phyloP scores from a whole-genome alignment of 192 early-diverging fungal species.

The Backusella tarrabulga region DNA sequence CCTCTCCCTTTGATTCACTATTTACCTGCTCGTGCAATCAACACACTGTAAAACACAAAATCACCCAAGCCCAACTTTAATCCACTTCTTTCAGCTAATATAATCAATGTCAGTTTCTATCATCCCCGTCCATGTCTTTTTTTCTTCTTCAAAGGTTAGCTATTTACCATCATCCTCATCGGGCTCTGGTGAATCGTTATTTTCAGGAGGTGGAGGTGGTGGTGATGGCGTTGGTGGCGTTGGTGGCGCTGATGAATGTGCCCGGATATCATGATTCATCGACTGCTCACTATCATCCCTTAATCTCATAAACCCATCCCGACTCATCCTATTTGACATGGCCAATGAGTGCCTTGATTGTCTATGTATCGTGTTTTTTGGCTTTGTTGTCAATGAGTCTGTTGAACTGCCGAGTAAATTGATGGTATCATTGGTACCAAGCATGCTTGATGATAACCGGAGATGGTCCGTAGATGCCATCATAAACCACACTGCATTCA shows the following conservation, averaged over 20 bases:
- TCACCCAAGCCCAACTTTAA: slow-evolving; percentile 87
- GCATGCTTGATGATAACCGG: slow-evolving; percentile 22
- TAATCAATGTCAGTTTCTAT: background rate
- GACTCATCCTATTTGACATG: background rate
- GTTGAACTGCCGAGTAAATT: background rate
- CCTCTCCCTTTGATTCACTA: background rate
- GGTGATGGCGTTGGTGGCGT: background rate
- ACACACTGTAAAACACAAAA: slow-evolving; percentile 89
- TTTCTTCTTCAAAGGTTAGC: too few species aligned
- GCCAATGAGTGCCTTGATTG: background rate
- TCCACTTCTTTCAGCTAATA: slow-evolving; percentile 55
- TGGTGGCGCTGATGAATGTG: background rate
- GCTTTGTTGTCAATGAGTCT: background rate
- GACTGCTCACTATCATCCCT: slow-evolving; percentile 15
- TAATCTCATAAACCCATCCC: slow-evolving; percentile 22
- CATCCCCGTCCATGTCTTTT: background rate
- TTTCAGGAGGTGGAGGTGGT: background rate
- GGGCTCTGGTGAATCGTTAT: background rate
- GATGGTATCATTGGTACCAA: background rate
- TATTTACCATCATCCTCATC: slow-evolving; percentile 52
- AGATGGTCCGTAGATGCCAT: slow-evolving; percentile 49
- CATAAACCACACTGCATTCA: slow-evolving; percentile 77
- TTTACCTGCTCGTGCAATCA: slow-evolving; percentile 73
- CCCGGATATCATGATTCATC: background rate
- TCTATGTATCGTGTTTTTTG: background rate